Conservation (phyloP, 768 basidiomycete genomes). For the Boletus coccyginus region DNA sequence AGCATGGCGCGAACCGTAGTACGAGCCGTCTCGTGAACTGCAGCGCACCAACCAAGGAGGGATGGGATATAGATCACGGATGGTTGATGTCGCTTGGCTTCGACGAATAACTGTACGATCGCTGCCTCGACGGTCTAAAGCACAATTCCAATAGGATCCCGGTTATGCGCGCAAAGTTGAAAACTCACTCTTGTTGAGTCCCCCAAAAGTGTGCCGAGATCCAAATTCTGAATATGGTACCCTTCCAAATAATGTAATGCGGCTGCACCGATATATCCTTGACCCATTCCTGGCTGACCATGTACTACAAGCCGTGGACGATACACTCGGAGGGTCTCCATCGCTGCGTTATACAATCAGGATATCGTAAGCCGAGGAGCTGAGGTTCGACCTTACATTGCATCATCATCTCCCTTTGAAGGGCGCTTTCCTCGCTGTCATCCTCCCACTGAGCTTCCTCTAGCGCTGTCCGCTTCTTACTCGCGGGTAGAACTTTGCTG, state of each 20-base stretch:
- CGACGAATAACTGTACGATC: conserved; percentile 91
- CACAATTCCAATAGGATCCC: conserved; percentile 1
- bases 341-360: conserved; percentile 48
- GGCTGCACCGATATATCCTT: conserved; percentile 85
- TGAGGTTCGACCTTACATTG: conserved; percentile 55
- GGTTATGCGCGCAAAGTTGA: neutral
- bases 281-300: conserved; percentile 87
- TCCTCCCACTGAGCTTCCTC: conserved; percentile 97
- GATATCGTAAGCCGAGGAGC: neutral
- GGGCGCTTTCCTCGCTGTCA: conserved; percentile 70
- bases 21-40: conserved; percentile 80
- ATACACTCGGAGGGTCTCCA: conserved; percentile 89
- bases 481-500: conserved; percentile 70
- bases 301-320: conserved; percentile 84
- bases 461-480: conserved; percentile 78
- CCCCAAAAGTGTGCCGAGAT: conserved; percentile 82
- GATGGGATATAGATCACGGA: conserved; percentile 95
- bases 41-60: conserved; percentile 78
- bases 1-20: conserved; percentile 88
- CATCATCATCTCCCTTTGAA: conserved; percentile 85
- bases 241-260: conserved; percentile 93
- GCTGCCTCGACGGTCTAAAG: conserved; percentile 83
- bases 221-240: conserved; percentile 91
- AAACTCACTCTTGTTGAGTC: conserved; percentile 82
- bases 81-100: conserved; percentile 96